Evolutionary conservation across 441 rosid species (phyloP), one percentile per base, ranked within the genome.

Genomic region (Manihot esculenta): DNA sequence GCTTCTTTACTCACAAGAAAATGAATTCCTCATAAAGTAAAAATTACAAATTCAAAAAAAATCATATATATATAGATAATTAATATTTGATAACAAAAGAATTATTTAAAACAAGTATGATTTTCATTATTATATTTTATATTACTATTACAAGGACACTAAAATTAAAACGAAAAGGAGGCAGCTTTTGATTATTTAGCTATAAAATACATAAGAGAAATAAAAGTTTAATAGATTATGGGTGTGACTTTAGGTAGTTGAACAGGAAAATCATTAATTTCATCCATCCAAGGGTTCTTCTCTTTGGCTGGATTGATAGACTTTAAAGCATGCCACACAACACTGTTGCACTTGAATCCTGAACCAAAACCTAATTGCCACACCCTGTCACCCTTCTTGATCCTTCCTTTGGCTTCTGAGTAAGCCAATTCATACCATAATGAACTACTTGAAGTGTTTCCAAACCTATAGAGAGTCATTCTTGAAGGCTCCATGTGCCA

Each of bases 311-410:
- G 78, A 14, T 86, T 70, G 44, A 78, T 74, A 9, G 78, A 58
- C 76, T 78, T 77, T 26, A 87, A 74, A 10, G 90, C 88, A 62
- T 69, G 83, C 97, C 94, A 91, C 62, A 89, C 90, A 15, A 83
- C 87, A 67, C 90, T 86, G 44, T 89, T 87, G 71, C 95, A 89
- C 77, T 91, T 91, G 71, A 89, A 91, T 69, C 97, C 95, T n/a
- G 95, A 89, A 21, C 95, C 97, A 23, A 91, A 89, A 2, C 92
- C 97, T 18, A 91, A 85, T 79, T 91, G 97, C 95, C 97, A 89
- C 5, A 90, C 81, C 81, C 93, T 74, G 60, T 89, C 89, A 15
- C 95, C 95, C 47, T 71, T 59, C 68, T 68, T 72, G 62, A 89
- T 78, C 76, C 93, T 76, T 18, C 89, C 86, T 69, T 88, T 89